phyloP scores from a whole-genome alignment of 1,284 basidiomycete genomes.

The Fomitopsis pinicola region DNA sequence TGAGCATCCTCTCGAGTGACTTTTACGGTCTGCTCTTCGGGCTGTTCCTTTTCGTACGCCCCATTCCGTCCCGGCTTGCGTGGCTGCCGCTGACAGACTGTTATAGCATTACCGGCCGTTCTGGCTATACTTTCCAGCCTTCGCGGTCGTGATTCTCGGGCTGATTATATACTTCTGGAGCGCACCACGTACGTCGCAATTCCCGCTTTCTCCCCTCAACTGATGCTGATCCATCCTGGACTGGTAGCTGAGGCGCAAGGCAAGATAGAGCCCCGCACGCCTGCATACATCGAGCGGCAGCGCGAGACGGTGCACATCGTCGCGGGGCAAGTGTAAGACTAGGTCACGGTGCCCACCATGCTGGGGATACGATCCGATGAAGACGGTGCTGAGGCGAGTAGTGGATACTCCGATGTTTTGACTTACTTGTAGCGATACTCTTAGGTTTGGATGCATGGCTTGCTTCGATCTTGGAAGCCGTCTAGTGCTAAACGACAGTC shows the following conservation, averaged over 20 bases:
- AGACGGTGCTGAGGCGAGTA: neutral
- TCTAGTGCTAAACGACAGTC: too few species aligned
- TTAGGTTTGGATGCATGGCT: too few species aligned
- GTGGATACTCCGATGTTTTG: neutral
- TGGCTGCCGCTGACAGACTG: conserved; percentile 1
- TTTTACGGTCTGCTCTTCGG: conserved; percentile 85
- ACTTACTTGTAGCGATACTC: too few species aligned
- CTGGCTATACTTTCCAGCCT: conserved; percentile 82
- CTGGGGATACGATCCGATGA: neutral
- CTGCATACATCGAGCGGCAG: conserved; percentile 50
- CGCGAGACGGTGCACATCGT: conserved; percentile 14
- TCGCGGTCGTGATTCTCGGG: conserved; percentile 63
- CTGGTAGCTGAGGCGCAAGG: conserved; percentile 75
- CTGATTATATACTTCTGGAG: conserved; percentile 81
- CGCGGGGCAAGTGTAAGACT: conserved; percentile 22
- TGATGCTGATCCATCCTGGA: neutral
- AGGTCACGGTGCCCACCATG: neutral
- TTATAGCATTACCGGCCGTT: conserved; percentile 69
- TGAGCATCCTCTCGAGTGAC: conserved; percentile 78
- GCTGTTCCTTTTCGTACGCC: conserved; percentile 35
- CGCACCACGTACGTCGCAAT: conserved; percentile 58
- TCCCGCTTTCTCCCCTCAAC: neutral
- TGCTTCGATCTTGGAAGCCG: too few species aligned
- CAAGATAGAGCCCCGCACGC: conserved; percentile 53
- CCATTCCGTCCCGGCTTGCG: neutral